Conservation (phyloP, 768 basidiomycete genomes). For the Melanogaster broomeanus region DNA sequence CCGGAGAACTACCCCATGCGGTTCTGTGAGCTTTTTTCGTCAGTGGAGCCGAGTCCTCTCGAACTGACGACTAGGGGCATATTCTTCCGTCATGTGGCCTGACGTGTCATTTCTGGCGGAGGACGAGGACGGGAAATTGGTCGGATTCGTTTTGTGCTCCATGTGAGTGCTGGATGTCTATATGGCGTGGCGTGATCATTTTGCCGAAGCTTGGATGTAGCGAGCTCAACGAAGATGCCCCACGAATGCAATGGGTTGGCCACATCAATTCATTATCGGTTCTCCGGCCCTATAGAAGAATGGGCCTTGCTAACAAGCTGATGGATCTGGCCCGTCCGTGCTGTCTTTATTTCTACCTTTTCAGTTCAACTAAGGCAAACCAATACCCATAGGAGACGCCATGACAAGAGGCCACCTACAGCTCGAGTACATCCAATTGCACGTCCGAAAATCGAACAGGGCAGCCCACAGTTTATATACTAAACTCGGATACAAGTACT, state of each 20-base stretch:
- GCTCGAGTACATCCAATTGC: conserved; percentile 25
- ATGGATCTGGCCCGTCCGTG: conserved; percentile 29
- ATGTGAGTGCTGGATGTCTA: conserved; percentile 40
- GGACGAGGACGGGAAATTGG: conserved; percentile 47
- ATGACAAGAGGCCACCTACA: conserved; percentile 17
- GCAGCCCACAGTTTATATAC: conserved; percentile 23
- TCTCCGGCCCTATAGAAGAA: conserved; percentile 29
- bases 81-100: conserved; percentile 52
- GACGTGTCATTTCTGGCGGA: conserved; percentile 56
- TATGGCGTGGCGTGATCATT: neutral
- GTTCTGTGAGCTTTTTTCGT: conserved; percentile 23
- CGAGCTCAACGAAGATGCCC: conserved; percentile 21
- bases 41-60: neutral
- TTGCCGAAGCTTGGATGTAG: conserved; percentile 9
- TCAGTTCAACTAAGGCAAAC: neutral
- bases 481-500: conserved; percentile 24
- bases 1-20: conserved; percentile 48
- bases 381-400: conserved; percentile 20
- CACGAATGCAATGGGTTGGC: conserved; percentile 17
- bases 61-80: conserved; percentile 38
- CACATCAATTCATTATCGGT: conserved; percentile 32
- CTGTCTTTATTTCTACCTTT: neutral
- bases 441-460: conserved; percentile 31
- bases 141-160: conserved; percentile 58
- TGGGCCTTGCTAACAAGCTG: conserved; percentile 26